A percentile compares a stretch with the other conserved stretches of the same genome.
phyloP scores from a whole-genome alignment of 352 stramenopile genomes.

The Phytopythium mirpurense region DNA sequence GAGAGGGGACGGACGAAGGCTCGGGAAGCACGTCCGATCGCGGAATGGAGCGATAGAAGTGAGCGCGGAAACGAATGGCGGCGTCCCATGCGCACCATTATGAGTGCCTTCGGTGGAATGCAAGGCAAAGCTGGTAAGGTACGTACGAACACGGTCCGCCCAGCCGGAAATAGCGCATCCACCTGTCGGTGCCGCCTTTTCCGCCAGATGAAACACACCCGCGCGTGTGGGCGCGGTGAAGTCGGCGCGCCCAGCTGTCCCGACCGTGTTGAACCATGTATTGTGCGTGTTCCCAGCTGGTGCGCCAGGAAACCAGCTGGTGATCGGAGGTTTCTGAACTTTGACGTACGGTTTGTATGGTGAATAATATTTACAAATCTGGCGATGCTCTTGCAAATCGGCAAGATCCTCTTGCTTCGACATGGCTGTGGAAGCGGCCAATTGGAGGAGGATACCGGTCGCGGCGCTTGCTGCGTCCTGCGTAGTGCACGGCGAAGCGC shows the following conservation, averaged over 20 bases:
- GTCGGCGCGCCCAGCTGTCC: not conserved
- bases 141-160: not conserved
- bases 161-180: conserved; percentile 2
- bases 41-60: not conserved
- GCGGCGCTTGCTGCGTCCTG: no score
- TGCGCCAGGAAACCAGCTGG: not conserved
- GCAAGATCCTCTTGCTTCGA: no score
- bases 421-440: not conserved
- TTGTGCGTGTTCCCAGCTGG: not conserved
- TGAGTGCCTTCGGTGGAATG: no score
- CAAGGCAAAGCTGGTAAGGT: no score
- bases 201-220: not conserved
- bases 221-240: not conserved
- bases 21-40: conserved; percentile 1
- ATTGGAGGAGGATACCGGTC: no score
- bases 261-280: not conserved
- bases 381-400: not conserved
- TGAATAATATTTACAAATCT: not conserved
- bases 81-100: not conserved
- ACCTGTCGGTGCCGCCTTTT: not conserved
- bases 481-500: no score
- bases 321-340: not conserved
- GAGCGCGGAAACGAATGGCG: not conserved
- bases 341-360: not conserved
- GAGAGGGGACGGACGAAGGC: not conserved